Evolutionary conservation across 306 rosid genomes (phyloP).

Genomic region (Quercus bicolor): DNA sequence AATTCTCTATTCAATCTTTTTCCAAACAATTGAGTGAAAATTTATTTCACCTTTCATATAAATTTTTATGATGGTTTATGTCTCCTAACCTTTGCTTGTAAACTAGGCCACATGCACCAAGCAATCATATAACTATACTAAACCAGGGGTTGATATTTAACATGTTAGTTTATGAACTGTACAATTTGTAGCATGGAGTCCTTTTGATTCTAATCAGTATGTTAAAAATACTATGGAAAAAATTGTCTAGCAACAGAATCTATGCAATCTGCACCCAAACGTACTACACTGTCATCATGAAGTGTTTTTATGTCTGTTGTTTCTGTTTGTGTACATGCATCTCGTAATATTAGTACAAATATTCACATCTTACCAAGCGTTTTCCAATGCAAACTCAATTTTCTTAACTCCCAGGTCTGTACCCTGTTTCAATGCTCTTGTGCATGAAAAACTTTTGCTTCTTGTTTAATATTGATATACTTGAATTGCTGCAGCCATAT

Average conservation of each 20-base stretch:
- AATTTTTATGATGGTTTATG: neutral
- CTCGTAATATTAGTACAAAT: neutral
- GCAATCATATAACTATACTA: neutral
- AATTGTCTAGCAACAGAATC: neutral
- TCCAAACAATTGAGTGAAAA: neutral
- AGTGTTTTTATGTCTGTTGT: neutral
- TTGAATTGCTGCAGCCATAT: constrained; percentile 80
- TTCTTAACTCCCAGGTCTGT: constrained; percentile 13
- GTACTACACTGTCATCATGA: neutral
- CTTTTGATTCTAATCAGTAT: neutral
- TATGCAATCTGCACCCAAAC: neutral
- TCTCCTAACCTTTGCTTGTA: no score
- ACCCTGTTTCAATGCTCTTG: neutral
- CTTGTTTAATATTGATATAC: constrained; percentile 15
- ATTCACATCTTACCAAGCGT: neutral
- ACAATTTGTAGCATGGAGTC: neutral
- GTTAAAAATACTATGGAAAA: neutral
- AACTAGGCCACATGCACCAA: neutral
- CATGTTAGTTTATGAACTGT: neutral
- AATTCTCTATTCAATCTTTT: neutral
- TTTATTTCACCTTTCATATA: neutral
- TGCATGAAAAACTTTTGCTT: constrained; percentile 1
- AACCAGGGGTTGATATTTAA: neutral
- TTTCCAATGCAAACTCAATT: neutral
- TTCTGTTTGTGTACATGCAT: neutral